These are phyloP conservation scores for Solanum clarkiae DNA, from an alignment of 257 asterid species.

Conservation along the genomic window DNA sequence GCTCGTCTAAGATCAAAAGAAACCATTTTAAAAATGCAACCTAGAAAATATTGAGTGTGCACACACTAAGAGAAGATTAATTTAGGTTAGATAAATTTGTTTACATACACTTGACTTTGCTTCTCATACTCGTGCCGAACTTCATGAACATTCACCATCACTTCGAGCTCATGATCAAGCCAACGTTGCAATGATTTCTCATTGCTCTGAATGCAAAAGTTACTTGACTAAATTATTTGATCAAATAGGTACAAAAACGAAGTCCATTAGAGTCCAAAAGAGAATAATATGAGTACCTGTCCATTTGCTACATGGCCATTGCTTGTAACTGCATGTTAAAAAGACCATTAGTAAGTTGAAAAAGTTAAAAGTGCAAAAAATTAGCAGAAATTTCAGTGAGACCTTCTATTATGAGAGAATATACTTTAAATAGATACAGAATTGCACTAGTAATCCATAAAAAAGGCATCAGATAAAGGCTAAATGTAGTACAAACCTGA, in stretches of 20 bases:
- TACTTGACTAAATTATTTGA: neutral
- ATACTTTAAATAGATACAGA: neutral
- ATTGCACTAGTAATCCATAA: neutral
- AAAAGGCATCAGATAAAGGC: neutral
- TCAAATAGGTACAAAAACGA: neutral
- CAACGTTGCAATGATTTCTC: constrained; percentile 87
- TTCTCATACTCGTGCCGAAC: constrained; percentile 98
- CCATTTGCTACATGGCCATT: constrained; percentile 59
- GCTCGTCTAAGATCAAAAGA: constrained; percentile 60
- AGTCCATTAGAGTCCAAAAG: neutral
- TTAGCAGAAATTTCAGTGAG: neutral
- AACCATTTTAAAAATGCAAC: neutral
- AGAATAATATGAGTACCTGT: constrained; percentile 39
- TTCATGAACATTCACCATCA: constrained; percentile 97
- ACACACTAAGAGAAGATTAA: neutral
- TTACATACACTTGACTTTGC: constrained; percentile 96
- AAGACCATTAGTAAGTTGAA: neutral
- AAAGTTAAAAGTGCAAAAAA: neutral
- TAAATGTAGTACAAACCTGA: constrained; percentile 36
- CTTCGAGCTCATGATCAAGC: constrained; percentile 98
- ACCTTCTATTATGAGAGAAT: neutral
- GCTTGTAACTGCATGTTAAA: constrained; percentile 43
- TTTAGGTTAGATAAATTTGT: neutral
- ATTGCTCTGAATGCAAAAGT: constrained; percentile 40
- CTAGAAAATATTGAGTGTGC: neutral